Percentiles rank a stretch among this genome's conserved stretches.
Evolutionary conservation across 2,329 filamentous ascomycete genomes (phyloP).

Genomic region (Aspergillus sp.): DNA sequence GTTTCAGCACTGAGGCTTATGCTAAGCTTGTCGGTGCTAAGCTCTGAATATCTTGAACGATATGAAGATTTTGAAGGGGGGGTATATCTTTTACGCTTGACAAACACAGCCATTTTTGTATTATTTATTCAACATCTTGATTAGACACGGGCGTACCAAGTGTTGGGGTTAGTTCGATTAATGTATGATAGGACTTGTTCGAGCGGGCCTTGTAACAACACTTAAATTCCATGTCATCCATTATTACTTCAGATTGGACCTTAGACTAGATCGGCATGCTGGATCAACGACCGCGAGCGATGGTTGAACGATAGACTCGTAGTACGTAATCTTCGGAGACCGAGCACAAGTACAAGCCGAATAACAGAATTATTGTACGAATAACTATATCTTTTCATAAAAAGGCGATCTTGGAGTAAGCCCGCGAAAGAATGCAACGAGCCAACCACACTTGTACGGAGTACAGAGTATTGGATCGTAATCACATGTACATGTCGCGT

Average conservation of each 20-base stretch:
- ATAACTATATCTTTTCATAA: too few relatives aligned
- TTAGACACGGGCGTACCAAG: constrained; percentile 28
- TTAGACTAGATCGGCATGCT: not conserved
- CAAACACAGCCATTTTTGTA: constrained; percentile 25
- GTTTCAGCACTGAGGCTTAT: constrained; percentile 96
- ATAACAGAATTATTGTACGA: too few relatives aligned
- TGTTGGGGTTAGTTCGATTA: constrained; percentile 35
- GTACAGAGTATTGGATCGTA: too few relatives aligned
- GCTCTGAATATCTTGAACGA: constrained; percentile 62
- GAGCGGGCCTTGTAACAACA: constrained; percentile 40
- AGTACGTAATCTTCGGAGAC: too few relatives aligned
- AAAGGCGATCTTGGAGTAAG: too few relatives aligned
- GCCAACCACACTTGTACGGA: too few relatives aligned
- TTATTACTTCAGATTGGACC: not conserved
- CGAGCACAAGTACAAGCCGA: too few relatives aligned
- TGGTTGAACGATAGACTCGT: too few relatives aligned
- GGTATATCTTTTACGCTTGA: constrained; percentile 14
- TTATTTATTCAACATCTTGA: constrained; percentile 18
- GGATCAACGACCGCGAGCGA: too few relatives aligned
- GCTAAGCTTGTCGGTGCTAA: constrained; percentile 88
- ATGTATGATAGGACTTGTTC: constrained; percentile 43
- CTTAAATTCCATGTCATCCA: constrained; percentile 22
- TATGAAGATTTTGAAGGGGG: constrained; percentile 13
- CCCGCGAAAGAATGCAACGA: too few relatives aligned
- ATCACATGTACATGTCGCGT: too few relatives aligned